phyloP scores from a whole-genome alignment of 2,329 filamentous ascomycete species.

The Kalmusia sp. region DNA sequence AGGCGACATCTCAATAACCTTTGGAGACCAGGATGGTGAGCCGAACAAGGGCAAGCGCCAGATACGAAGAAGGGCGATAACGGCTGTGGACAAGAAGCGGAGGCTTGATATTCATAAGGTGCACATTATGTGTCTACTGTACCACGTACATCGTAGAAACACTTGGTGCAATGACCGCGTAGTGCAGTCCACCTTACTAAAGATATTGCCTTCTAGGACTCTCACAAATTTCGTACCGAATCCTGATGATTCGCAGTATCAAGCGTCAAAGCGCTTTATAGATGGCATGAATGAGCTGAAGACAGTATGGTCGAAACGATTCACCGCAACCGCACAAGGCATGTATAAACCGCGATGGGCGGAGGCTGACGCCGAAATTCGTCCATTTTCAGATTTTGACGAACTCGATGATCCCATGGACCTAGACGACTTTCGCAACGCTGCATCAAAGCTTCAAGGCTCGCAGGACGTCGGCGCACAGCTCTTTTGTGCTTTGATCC shows the following conservation, averaged over 20 bases:
- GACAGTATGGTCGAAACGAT: conserved; percentile 72
- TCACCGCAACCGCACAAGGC: conserved; percentile 67
- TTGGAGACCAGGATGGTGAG: conserved; percentile 39
- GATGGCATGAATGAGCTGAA: conserved; percentile 76
- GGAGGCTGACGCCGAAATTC: conserved; percentile 67
- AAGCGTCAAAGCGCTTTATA: conserved; percentile 76
- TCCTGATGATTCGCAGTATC: conserved; percentile 73
- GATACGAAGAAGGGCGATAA: conserved; percentile 59
- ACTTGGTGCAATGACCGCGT: conserved; percentile 83
- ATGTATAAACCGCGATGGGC: conserved; percentile 69
- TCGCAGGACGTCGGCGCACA: conserved; percentile 91
- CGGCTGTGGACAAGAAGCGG: conserved; percentile 63
- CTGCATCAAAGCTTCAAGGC: conserved; percentile 74
- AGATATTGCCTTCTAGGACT: conserved; percentile 71
- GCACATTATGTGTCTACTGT: conserved; percentile 82
- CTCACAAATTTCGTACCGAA: conserved; percentile 73
- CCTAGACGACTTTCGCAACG: conserved; percentile 73
- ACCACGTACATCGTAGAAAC: conserved; percentile 80
- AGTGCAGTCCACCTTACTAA: conserved; percentile 63
- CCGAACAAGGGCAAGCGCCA: conserved; percentile 41
- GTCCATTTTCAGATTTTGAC: conserved; percentile 55
- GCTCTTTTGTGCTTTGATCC: conserved; percentile 85
- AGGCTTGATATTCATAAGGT: conserved; percentile 84
- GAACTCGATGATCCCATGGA: conserved; percentile 74
- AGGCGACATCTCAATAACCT: conserved; percentile 50